Evolutionary conservation across 73 alveolate species (phyloP).

Genomic region (Paramecium pentaurelia): DNA sequence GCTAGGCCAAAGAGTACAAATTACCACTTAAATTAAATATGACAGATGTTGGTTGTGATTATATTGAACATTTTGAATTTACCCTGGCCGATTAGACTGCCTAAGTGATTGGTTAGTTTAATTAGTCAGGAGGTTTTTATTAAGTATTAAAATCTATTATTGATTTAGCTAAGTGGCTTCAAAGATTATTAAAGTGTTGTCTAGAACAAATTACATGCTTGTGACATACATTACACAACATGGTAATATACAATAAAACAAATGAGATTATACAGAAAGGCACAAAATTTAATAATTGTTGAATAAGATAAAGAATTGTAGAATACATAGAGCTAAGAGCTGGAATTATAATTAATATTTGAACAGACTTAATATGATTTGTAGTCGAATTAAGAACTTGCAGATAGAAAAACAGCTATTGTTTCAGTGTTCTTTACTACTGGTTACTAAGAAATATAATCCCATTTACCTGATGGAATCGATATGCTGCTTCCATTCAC

Average conservation of each 20-base stretch:
- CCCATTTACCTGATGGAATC: slow-evolving; percentile 13
- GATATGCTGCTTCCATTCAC: not conserved
- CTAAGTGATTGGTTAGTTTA: not conserved
- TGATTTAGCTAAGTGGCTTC: not conserved
- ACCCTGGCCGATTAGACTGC: not conserved
- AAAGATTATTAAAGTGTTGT: not conserved
- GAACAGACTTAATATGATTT: not conserved
- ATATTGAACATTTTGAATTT: not conserved
- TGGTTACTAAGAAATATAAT: not conserved
- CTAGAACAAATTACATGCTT: not conserved
- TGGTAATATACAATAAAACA: not conserved
- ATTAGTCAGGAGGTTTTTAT: not conserved
- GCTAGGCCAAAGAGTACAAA: not conserved
- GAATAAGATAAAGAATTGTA: not conserved
- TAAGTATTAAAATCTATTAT: not conserved
- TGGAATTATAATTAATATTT: not conserved
- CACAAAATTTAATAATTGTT: not conserved
- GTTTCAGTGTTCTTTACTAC: slow-evolving; percentile 10
- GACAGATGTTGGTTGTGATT: not conserved
- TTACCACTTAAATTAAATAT: not conserved
- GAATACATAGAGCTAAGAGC: not conserved
- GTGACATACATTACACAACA: not conserved
- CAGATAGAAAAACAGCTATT: not conserved
- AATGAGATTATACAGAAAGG: slow-evolving; percentile 9
- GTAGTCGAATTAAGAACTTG: not conserved